Evolutionary conservation across 176 grass and related monocot species (phyloP), one percentile per base, ranked within the genome.

Genomic region (Musa itinerans): DNA sequence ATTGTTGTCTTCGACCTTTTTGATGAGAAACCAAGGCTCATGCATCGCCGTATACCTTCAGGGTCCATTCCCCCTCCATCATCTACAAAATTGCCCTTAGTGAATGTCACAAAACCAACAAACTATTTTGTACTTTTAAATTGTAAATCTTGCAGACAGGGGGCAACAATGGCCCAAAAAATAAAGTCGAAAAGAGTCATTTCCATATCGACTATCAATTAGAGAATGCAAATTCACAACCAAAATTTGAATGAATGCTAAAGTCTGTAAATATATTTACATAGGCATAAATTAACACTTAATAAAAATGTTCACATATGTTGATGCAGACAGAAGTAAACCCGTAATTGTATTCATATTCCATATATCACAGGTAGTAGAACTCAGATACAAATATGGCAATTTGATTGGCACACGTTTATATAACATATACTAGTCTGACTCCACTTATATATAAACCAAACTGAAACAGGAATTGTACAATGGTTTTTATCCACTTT

Each of bases 41-140:
- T 97, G 75, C 93, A 97, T 78, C 15, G 86, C 11, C 93, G 84
- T 71, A 93, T 82, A 61, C 90, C 93, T 86, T 97, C 90, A 16
- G 90, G 87, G 81, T 97, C 90, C 93, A 97, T 97, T 21, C 93
- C 93, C 19, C 87, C 93, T 85, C 93, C 93, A 89, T 97, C 88
- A 62, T 97, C 93, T 97, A 74, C 81, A 80, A 88, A 69, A 50
- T 11, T 59, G 55, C 54, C 17, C 34, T 50, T 70, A 10, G 17
- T 69, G 0, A 49, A 71, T 48, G 50, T 83, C 23, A 54, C 34
- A 53, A 53, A 64, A 72, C 49, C n/a, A 55, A 69, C 15, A 83
- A 77, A 56, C 29, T 29, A 77, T 15, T 15, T 68, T 51, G 9
- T 51, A 50, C 48, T 2, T 50, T 8, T 20, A 50, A 51, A 2